Conservation (phyloP, 306 rosid genomes). For the Pyrus betulifolia region DNA sequence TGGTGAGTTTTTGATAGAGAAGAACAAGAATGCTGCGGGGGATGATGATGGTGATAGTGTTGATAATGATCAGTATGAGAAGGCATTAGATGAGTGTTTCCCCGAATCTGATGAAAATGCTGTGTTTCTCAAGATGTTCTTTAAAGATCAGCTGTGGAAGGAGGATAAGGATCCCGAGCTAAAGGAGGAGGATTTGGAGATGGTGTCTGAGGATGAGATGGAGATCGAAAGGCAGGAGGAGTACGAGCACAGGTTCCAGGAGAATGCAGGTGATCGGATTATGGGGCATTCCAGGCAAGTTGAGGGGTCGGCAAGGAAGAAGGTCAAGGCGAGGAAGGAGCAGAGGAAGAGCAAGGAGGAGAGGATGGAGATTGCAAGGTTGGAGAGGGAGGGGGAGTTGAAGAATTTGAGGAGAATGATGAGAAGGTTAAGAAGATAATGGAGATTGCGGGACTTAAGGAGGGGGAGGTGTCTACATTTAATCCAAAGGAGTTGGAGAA, state of each 20-base stretch:
- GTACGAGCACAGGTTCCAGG: constrained; percentile 73
- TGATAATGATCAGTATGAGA: constrained; percentile 31
- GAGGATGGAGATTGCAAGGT: constrained; percentile 66
- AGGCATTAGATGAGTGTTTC: constrained; percentile 63
- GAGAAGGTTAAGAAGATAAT: constrained; percentile 62
- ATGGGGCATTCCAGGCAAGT: constrained; percentile 63
- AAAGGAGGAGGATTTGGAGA: constrained; percentile 51
- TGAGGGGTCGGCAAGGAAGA: constrained; percentile 85
- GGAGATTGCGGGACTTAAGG: constrained; percentile 64
- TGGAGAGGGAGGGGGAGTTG: constrained; percentile 90
- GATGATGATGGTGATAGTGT: constrained; percentile 26
- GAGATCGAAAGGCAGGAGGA: constrained; percentile 74
- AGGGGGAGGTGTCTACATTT: constrained; percentile 42
- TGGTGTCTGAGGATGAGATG: constrained; percentile 60
- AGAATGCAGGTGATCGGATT: constrained; percentile 66
- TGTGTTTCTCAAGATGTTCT: constrained; percentile 48
- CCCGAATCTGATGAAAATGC: constrained; percentile 45
- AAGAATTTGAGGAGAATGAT: constrained; percentile 69
- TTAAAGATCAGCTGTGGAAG: constrained; percentile 64
- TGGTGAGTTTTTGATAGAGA: constrained; percentile 41
- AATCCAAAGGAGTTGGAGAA: constrained; percentile 55
- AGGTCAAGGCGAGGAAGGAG: constrained; percentile 64
- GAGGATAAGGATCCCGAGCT: constrained; percentile 26
- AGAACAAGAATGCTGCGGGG: constrained; percentile 9
- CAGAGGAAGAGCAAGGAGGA: constrained; percentile 87